Conservation (phyloP, 108 stramenopile genomes). For the Cyclotella cryptica region DNA sequence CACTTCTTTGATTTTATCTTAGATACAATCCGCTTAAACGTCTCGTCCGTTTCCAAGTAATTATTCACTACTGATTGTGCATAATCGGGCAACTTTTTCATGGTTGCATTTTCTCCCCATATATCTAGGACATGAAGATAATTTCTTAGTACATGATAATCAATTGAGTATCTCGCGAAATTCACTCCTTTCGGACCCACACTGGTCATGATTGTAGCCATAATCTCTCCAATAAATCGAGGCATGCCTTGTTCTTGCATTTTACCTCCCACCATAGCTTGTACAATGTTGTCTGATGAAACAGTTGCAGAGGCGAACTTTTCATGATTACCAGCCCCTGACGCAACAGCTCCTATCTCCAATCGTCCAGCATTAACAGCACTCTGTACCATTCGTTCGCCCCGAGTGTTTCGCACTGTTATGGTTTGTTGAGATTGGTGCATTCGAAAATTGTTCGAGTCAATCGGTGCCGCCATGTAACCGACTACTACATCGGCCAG, state of each 20-base stretch:
- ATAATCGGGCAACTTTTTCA: conserved; percentile 57
- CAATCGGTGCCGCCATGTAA: conserved; percentile 84
- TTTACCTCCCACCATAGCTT: conserved; percentile 61
- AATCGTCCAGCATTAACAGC: conserved; percentile 59
- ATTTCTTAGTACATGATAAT: conserved; percentile 86
- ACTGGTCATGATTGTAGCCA: conserved; percentile 65
- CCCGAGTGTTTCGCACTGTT: conserved; percentile 75
- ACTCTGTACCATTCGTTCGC: conserved; percentile 68
- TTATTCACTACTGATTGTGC: conserved; percentile 62
- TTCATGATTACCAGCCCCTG: conserved; percentile 69
- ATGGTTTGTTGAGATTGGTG: conserved; percentile 74
- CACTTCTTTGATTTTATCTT: conserved; percentile 28
- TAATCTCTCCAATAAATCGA: conserved; percentile 63
- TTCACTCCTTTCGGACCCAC: conserved; percentile 76
- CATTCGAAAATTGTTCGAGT: conserved; percentile 49
- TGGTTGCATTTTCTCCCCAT: conserved; percentile 57
- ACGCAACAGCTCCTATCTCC: conserved; percentile 50
- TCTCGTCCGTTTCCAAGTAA: conserved; percentile 58
- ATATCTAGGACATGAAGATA: conserved; percentile 71
- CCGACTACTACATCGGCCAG: conserved; percentile 87
- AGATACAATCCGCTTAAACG: conserved; percentile 30
- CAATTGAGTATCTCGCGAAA: conserved; percentile 84
- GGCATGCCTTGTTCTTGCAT: conserved; percentile 73
- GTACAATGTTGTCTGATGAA: conserved; percentile 66
- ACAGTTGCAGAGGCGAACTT: conserved; percentile 68